Evolutionary conservation across 2,329 filamentous ascomycete genomes (phyloP), one percentile per base, ranked within the genome.

Genomic region (Talaromyces piceae): DNA sequence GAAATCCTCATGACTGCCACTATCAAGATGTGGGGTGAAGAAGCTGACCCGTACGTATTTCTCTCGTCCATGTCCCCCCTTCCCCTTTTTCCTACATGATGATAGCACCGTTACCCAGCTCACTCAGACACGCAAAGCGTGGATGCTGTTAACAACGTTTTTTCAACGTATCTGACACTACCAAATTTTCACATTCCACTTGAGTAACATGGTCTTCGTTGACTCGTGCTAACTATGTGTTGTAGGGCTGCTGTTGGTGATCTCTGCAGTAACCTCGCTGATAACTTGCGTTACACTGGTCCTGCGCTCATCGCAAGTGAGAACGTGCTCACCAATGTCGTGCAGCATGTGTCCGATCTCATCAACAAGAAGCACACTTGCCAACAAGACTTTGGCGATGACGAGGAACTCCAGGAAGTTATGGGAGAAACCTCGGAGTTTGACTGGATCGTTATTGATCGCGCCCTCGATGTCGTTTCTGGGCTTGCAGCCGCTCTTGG

Each of bases 21-120:
- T 22, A 77, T 95, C 64, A 83, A 82, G 58, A 77, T 91, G 58
- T 96, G 91, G 89, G 77, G 84, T 57, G 89, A 95, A 60, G 93
- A 98, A 71, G 82, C 84, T 66, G 93, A 98, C 71, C 83, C 90
- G 91, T 96, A 86, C 67, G 91, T 89, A 58, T 54, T 28, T 16
- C 9, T 37, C n/a, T 2, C 12, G 51, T 30, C 41, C 46, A 31
- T 27, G 12, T 20, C 3, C 47, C 41, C 53, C n/a, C 16, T 51
- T 37, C 28, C 39, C 50, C 37, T 25, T 47, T 52, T 55, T 50
- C 53, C 68, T 66, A 73, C 64, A 84, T 89, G 90, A 96, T 96
- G 90, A 95, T 73, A 77, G 81, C 77, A 72, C 83, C 88, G 88
- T 91, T 91, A 91, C 91, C 90, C 91, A 96, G 91, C 91, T 96